Base-by-base conservation (phyloP, 192 early-diverging fungal genomes). In the Gonapodya sp. region DNA sequence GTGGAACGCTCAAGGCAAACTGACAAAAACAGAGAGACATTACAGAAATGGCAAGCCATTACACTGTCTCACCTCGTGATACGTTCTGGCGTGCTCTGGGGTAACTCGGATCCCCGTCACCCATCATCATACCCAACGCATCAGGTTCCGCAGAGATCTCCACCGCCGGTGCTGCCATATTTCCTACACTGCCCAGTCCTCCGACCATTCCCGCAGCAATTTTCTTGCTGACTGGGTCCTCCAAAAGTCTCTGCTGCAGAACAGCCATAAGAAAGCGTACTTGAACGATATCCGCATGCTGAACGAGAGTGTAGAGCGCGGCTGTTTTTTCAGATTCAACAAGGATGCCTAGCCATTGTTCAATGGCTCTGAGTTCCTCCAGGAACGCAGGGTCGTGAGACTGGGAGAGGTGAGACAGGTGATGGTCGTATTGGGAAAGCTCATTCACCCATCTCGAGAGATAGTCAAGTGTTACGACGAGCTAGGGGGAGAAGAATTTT, bases 251-350 rank as follows among this genome's bases (percentile, higher is more conserved):
- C 82, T 96, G 94, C 86, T 96, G 94, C 81, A 98, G 84, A 0
- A 97, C 95, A 1, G 94, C 95, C 79, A 96, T 95, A 73, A 98
- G 94, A 83, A 98, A 98, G 34, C 96, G 91, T 80, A 96, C 92
- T 87, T 98, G 97, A 78, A 98, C 92, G 79, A 91, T 94, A 24
- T 93, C 94, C 8, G 94, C 92, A 86, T 95, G 92, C 85, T 97
- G 95, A 78, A 98, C 87, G 35, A 98, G 89, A 37, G 93, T 92
- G 87, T 97, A 97, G 80, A 98, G 89, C 31, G 94, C 92, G n/a
- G 95, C 91, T 18, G 95, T 97, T 34, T 95, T 87, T 87, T 98
- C 97, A 34, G 94, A 91, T 82, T 98, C 95, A 0, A 92, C 89
- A 75, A 96, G 87, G 35, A 96, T 93, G 1, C 89, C 89, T 85